Conservation (phyloP, 208 protist species). For the Strigomonas culicis region DNA sequence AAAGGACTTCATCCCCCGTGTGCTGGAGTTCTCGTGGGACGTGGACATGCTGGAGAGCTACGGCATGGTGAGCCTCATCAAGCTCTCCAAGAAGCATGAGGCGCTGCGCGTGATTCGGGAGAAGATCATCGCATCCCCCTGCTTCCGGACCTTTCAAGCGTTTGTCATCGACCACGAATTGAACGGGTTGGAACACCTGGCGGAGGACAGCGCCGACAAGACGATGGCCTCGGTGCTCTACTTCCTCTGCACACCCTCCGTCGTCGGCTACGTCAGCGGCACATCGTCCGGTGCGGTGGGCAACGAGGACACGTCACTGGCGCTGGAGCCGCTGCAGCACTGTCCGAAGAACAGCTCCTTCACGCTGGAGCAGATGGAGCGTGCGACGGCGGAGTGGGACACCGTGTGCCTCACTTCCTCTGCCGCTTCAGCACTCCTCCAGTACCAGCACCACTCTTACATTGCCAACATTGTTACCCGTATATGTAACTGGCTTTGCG, state of each 20-base stretch:
- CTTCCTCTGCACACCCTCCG: slow-evolving; percentile 24
- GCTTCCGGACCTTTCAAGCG: slow-evolving; percentile 19
- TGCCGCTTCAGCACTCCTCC: slow-evolving; percentile 26
- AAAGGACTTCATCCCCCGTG: slow-evolving; percentile 15
- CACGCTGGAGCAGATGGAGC: background rate
- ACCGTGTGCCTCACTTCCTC: slow-evolving; percentile 28
- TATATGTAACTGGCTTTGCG: slow-evolving; percentile 38
- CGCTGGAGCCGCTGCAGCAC: background rate
- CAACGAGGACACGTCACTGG: slow-evolving; percentile 2
- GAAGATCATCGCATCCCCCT: slow-evolving; percentile 15
- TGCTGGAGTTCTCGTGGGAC: slow-evolving; percentile 39
- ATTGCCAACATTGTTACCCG: slow-evolving; percentile 22
- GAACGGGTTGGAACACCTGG: slow-evolving; percentile 6
- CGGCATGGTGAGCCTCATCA: slow-evolving; percentile 24
- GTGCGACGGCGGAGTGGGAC: slow-evolving; percentile 15
- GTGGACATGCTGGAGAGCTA: slow-evolving; percentile 33
- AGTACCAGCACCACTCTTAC: slow-evolving; percentile 17
- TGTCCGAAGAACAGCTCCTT: background rate
- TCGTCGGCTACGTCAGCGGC: slow-evolving; percentile 27
- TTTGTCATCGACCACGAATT: slow-evolving; percentile 26
- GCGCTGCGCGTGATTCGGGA: slow-evolving; percentile 10
- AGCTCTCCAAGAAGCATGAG: slow-evolving; percentile 16
- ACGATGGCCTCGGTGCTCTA: slow-evolving; percentile 29
- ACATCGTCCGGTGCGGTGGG: background rate
- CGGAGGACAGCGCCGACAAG: slow-evolving; percentile 17